These are phyloP conservation scores for Whalleya microplaca DNA, from an alignment of 2,329 filamentous ascomycete genomes.

Conservation along the genomic window DNA sequence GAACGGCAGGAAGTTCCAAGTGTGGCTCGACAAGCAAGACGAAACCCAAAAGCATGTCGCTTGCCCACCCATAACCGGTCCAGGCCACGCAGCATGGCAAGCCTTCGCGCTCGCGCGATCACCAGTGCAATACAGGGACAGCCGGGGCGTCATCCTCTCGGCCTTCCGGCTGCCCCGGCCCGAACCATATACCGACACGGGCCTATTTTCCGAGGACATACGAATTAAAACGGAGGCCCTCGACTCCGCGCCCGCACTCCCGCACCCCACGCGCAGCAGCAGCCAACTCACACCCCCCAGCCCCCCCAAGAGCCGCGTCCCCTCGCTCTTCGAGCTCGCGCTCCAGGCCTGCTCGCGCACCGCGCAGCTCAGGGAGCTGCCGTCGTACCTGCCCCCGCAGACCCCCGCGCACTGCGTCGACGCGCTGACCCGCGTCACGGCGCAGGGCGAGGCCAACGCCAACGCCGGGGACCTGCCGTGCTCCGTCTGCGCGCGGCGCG, in stretches of 20 bases:
- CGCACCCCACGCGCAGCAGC: conserved; percentile 15
- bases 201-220: background rate
- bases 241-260: conserved; percentile 15
- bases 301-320: conserved; percentile 41
- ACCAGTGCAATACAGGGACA: conserved; percentile 38
- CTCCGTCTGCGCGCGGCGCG: conserved; percentile 52
- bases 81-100: conserved; percentile 23
- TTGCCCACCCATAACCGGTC: background rate
- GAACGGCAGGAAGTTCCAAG: background rate
- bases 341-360: conserved; percentile 51
- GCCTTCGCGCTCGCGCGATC: conserved; percentile 30
- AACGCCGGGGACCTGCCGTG: conserved; percentile 53
- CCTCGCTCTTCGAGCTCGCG: conserved; percentile 56
- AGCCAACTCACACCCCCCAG: background rate
- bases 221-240: conserved; percentile 32
- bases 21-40: conserved; percentile 23
- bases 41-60: background rate
- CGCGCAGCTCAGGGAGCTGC: conserved; percentile 47
- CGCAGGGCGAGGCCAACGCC: conserved; percentile 45
- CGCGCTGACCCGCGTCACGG: conserved; percentile 44
- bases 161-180: conserved; percentile 31
- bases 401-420: conserved; percentile 43
- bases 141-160: conserved; percentile 33
- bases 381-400: conserved; percentile 47
- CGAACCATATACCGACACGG: background rate